phyloP scores from a whole-genome alignment of 2,329 filamentous ascomycete species.

The Epichloe brachyelytri region DNA sequence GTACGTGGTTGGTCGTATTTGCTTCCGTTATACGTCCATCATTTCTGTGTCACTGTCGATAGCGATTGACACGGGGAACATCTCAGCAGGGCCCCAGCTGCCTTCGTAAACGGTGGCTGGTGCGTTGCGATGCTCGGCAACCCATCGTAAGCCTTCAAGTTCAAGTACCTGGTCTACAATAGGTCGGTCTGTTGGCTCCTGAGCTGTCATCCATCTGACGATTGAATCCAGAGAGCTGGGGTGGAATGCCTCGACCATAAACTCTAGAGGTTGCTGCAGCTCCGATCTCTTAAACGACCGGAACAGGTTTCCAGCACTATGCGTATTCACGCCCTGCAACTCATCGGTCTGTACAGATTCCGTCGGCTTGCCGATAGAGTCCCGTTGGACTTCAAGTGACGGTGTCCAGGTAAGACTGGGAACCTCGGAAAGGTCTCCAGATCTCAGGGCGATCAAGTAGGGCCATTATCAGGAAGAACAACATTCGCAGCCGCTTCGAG shows the following conservation, averaged over 20 bases:
- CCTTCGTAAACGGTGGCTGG: slow-evolving; percentile 95
- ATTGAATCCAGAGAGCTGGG: slow-evolving; percentile 68
- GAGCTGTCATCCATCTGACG: slow-evolving; percentile 78
- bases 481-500: slow-evolving; percentile 92
- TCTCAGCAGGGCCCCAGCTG: slow-evolving; percentile 74
- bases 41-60: slow-evolving; percentile 42
- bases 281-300: slow-evolving; percentile 36
- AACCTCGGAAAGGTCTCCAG: slow-evolving; percentile 78
- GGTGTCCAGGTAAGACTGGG: slow-evolving; percentile 77
- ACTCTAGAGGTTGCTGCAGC: slow-evolving; percentile 55
- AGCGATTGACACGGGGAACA: slow-evolving; percentile 25
- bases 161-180: slow-evolving; percentile 60
- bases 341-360: slow-evolving; percentile 22
- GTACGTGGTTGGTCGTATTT: not conserved
- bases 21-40: slow-evolving; percentile 37
- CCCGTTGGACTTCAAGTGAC: slow-evolving; percentile 56
- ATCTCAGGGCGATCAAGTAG: slow-evolving; percentile 77
- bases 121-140: slow-evolving; percentile 61
- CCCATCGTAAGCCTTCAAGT: slow-evolving; percentile 67
- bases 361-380: slow-evolving; percentile 45
- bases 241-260: slow-evolving; percentile 72
- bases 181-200: slow-evolving; percentile 61
- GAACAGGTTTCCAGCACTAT: slow-evolving; percentile 25
- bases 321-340: slow-evolving; percentile 18
- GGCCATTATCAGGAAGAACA: slow-evolving; percentile 82